Evolutionary conservation across 1,139 yeast genomes (phyloP).

Genomic region (Lodderomyces parapsilosis): DNA sequence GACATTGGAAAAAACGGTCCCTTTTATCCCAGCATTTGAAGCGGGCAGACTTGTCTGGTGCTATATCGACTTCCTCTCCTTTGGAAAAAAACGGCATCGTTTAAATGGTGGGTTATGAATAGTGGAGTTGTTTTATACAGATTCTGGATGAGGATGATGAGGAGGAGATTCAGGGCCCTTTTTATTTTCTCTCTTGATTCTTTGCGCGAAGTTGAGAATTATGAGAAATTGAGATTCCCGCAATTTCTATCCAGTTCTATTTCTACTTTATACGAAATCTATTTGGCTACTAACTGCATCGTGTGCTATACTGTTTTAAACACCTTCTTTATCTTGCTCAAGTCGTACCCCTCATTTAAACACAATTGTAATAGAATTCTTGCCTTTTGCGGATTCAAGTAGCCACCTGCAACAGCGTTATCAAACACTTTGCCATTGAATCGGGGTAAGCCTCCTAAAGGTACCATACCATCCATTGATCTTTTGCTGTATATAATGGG

Average conservation of each 20-base stretch:
- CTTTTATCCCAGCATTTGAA: conserved; percentile 46
- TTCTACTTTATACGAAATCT: neutral
- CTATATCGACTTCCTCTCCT: conserved; percentile 25
- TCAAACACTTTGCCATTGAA: conserved; percentile 15
- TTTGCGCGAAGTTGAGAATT: neutral
- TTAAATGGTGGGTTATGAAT: neutral
- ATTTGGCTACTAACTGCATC: neutral
- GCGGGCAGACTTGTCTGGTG: conserved; percentile 44
- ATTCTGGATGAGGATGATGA: neutral
- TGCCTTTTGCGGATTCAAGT: conserved; percentile 66
- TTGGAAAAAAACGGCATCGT: conserved; percentile 3
- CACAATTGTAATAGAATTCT: conserved; percentile 62
- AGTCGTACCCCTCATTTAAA: conserved; percentile 40
- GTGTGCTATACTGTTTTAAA: conserved; percentile 39
- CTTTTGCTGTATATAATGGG: conserved; percentile 67
- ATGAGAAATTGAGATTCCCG: neutral
- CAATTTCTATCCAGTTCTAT: conserved; percentile 1
- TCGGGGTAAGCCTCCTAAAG: conserved; percentile 44
- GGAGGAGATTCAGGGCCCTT: neutral
- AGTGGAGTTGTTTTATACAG: neutral
- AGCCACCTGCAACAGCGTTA: conserved; percentile 58
- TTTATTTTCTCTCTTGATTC: neutral
- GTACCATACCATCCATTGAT: conserved; percentile 49
- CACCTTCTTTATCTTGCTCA: conserved; percentile 41
- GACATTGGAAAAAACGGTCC: conserved; percentile 42